phyloP scores from a whole-genome alignment of 2,329 filamentous ascomycete species.

The Apiospora hydei region DNA sequence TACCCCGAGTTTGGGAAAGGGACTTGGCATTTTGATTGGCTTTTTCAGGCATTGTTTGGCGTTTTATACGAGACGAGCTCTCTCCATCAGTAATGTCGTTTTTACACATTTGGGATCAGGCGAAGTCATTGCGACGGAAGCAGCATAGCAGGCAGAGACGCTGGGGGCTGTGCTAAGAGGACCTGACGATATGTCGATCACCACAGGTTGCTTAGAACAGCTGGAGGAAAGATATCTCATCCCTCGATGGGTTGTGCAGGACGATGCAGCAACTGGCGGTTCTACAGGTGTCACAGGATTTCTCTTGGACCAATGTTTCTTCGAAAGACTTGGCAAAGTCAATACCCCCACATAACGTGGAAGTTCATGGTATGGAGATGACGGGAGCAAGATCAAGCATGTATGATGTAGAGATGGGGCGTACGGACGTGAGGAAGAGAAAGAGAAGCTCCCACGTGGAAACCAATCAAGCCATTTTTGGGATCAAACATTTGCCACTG shows the following conservation, averaged over 20 bases:
- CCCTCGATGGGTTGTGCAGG: not conserved
- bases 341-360: constrained; percentile 5
- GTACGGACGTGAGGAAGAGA: not conserved
- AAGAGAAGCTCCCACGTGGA: not conserved
- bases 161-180: not conserved
- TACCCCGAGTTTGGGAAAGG: constrained; percentile 42
- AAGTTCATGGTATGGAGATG: constrained; percentile 1
- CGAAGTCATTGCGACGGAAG: constrained; percentile 5
- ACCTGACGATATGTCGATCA: not conserved
- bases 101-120: constrained; percentile 11
- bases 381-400: not conserved
- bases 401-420: constrained; percentile 9
- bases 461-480: constrained; percentile 9
- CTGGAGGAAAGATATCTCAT: constrained; percentile 6
- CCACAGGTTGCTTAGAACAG: constrained; percentile 14
- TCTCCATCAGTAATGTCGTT: constrained; percentile 14
- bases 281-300: not conserved
- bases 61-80: constrained; percentile 29
- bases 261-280: not conserved
- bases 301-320: constrained; percentile 9
- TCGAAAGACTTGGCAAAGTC: constrained; percentile 3
- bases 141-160: constrained; percentile 6
- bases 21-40: constrained; percentile 35
- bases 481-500: not conserved
- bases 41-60: constrained; percentile 42